These are phyloP conservation scores for Aspergillus awamori DNA, from an alignment of 2,329 filamentous ascomycete species.

Conservation along the genomic window DNA sequence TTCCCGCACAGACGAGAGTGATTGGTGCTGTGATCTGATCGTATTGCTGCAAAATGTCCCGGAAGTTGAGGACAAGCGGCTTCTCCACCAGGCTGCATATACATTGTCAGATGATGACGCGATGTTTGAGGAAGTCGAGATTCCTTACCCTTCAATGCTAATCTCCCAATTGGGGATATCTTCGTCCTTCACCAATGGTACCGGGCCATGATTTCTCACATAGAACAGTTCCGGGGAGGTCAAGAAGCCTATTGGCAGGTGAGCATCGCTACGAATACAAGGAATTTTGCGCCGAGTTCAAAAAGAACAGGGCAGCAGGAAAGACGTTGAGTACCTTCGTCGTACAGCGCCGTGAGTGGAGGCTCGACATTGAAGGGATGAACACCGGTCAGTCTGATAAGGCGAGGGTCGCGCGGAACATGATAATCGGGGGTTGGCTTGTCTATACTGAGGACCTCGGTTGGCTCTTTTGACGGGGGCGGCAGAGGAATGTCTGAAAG, in stretches of 20 bases:
- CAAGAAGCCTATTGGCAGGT: slow-evolving; percentile 67
- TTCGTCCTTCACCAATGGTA: slow-evolving; percentile 73
- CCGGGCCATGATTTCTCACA: slow-evolving; percentile 84
- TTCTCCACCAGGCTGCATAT: slow-evolving; percentile 68
- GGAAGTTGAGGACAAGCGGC: slow-evolving; percentile 71
- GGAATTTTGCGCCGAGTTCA: background rate
- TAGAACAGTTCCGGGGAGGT: slow-evolving; percentile 89
- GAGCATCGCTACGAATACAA: background rate
- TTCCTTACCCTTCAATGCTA: slow-evolving; percentile 68
- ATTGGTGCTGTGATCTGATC: slow-evolving; percentile 83
- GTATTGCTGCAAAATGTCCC: slow-evolving; percentile 72
- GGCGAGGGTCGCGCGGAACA: slow-evolving; percentile 75
- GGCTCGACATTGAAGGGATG: slow-evolving; percentile 93
- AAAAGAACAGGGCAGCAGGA: background rate
- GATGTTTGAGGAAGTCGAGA: background rate
- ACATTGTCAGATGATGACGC: slow-evolving; percentile 12
- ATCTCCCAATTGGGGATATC: slow-evolving; percentile 80
- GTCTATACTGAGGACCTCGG: slow-evolving; percentile 71
- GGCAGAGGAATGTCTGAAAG: slow-evolving; percentile 65
- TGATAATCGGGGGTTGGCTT: slow-evolving; percentile 80
- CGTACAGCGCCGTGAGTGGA: slow-evolving; percentile 74
- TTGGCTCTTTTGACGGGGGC: slow-evolving; percentile 61
- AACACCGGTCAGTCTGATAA: slow-evolving; percentile 83
- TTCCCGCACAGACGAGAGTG: slow-evolving; percentile 89
- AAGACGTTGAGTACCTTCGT: slow-evolving; percentile 50